phyloP scores from a whole-genome alignment of 1,284 basidiomycete genomes.

The Anthracocystis panici-leucophaei region DNA sequence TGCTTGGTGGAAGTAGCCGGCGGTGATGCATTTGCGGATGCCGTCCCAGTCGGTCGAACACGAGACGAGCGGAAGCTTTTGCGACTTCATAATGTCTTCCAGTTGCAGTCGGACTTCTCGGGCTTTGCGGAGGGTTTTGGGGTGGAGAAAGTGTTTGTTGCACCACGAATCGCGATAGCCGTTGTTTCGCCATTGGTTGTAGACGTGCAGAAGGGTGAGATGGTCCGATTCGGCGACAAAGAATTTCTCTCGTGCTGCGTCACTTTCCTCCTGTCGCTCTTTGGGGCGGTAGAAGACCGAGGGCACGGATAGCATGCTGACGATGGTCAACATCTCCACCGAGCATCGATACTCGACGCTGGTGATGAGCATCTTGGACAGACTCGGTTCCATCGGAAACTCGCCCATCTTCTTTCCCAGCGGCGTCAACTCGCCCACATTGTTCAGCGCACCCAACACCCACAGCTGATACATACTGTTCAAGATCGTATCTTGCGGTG shows the following conservation, averaged over 20 bases:
- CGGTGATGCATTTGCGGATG: slow-evolving; percentile 95
- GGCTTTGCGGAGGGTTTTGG: slow-evolving; percentile 92
- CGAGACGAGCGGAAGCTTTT: slow-evolving; percentile 90
- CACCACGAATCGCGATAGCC: slow-evolving; percentile 91
- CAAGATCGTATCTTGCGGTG: slow-evolving; percentile 73
- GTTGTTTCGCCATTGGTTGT: slow-evolving; percentile 97
- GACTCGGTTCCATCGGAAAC: slow-evolving; percentile 82
- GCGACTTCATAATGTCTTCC: slow-evolving; percentile 98
- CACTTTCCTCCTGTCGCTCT: slow-evolving; percentile 93
- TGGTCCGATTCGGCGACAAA: slow-evolving; percentile 98
- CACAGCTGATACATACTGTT: slow-evolving; percentile 99
- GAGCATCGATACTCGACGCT: slow-evolving; percentile 94
- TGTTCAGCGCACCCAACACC: slow-evolving; percentile 97
- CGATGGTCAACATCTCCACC: slow-evolving; percentile 95
- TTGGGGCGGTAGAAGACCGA: slow-evolving; percentile 92
- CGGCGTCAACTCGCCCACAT: slow-evolving; percentile 93
- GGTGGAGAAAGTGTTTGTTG: slow-evolving; percentile 93
- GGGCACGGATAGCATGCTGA: slow-evolving; percentile 97
- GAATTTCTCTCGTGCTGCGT: slow-evolving; percentile 96
- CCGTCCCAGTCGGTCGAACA: slow-evolving; percentile 96
- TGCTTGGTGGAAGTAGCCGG: slow-evolving; percentile 99
- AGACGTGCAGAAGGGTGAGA: slow-evolving; percentile 93
- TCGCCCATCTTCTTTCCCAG: slow-evolving; percentile 96
- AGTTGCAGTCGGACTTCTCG: slow-evolving; percentile 95
- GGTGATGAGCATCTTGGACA: slow-evolving; percentile 98